Evolutionary conservation across 257 asterid species (phyloP).

Genomic region (Thymus mandschuricus): DNA sequence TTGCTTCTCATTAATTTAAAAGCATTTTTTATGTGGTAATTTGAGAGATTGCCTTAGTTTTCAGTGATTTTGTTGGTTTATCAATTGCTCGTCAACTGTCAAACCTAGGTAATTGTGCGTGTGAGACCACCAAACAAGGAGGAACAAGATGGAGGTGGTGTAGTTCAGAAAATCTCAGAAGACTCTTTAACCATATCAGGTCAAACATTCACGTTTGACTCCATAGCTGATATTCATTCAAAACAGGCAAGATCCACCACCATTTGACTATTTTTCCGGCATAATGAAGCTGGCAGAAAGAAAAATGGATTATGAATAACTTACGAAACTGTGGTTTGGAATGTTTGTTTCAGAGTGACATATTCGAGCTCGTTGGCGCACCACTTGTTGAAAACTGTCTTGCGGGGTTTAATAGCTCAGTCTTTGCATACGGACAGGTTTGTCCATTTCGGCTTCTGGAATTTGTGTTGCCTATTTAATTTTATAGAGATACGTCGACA

Average conservation of each 20-base stretch:
- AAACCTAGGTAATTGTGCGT: conserved; percentile 77
- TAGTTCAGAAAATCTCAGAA: conserved; percentile 61
- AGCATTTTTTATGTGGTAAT: neutral
- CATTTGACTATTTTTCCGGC: neutral
- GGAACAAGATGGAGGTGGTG: conserved; percentile 76
- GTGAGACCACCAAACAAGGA: conserved; percentile 83
- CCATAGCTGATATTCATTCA: conserved; percentile 77
- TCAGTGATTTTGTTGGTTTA: conserved; percentile 17
- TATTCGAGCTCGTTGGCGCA: conserved; percentile 91
- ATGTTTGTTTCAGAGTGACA: conserved; percentile 66
- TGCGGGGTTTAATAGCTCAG: conserved; percentile 98
- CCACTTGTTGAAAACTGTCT: conserved; percentile 96
- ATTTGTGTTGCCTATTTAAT: neutral
- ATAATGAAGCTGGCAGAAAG: neutral
- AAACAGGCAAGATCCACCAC: conserved; percentile 64
- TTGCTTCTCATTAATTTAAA: neutral
- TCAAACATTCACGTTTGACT: conserved; percentile 83
- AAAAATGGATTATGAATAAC: neutral
- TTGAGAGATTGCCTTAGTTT: conserved; percentile 20
- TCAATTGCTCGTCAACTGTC: conserved; percentile 18
- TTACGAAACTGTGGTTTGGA: conserved; percentile 29
- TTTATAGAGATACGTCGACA: neutral
- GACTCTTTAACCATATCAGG: conserved; percentile 80
- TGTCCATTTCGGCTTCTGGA: conserved; percentile 9
- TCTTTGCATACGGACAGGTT: conserved; percentile 99